Percentiles rank a stretch among this genome's conserved stretches.
Conservation (phyloP, 2,329 filamentous ascomycete genomes). For the Harringtonia aguacate region DNA sequence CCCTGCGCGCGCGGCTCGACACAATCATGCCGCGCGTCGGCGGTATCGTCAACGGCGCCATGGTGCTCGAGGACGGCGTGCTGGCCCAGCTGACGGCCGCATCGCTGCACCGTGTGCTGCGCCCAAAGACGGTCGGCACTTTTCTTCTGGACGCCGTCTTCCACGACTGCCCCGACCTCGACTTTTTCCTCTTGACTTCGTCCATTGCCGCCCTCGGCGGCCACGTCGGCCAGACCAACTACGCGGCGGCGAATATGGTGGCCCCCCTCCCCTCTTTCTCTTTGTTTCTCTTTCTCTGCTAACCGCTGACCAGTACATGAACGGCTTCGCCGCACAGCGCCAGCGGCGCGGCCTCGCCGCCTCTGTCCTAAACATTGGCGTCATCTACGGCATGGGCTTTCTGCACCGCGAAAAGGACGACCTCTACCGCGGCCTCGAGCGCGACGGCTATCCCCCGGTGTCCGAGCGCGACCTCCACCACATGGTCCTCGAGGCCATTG, state of each 20-base stretch:
- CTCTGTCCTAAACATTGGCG: slow-evolving; percentile 33
- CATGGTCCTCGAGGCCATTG: slow-evolving; percentile 40
- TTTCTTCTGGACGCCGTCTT: slow-evolving; percentile 27
- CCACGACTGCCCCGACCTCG: slow-evolving; percentile 17
- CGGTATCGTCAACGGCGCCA: slow-evolving; percentile 32
- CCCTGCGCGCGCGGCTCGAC: slow-evolving; percentile 15
- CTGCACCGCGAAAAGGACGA: slow-evolving; percentile 28
- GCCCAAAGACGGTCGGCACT: slow-evolving; percentile 29
- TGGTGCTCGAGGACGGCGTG: slow-evolving; percentile 32
- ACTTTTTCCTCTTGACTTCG: slow-evolving; percentile 37
- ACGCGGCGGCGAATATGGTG: slow-evolving; percentile 32
- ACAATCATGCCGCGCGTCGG: slow-evolving; percentile 20
- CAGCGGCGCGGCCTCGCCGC: slow-evolving; percentile 23
- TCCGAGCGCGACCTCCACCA: slow-evolving; percentile 40
- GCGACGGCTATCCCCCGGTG: slow-evolving; percentile 33
- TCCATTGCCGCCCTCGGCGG: slow-evolving; percentile 33
- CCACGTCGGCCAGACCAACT: slow-evolving; percentile 32
- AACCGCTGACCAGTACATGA: slow-evolving; percentile 27
- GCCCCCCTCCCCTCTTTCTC: background rate
- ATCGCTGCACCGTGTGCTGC: slow-evolving; percentile 25
- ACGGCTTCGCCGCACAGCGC: slow-evolving; percentile 26
- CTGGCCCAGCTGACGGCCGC: slow-evolving; percentile 29
- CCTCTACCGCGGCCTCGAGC: slow-evolving; percentile 28
- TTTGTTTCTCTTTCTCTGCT: background rate
- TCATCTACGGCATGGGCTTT: slow-evolving; percentile 33